A percentile compares a stretch with the other conserved stretches of the same genome.
Evolutionary conservation across 257 asterid genomes (phyloP).

Genomic region (Datura wrightii): DNA sequence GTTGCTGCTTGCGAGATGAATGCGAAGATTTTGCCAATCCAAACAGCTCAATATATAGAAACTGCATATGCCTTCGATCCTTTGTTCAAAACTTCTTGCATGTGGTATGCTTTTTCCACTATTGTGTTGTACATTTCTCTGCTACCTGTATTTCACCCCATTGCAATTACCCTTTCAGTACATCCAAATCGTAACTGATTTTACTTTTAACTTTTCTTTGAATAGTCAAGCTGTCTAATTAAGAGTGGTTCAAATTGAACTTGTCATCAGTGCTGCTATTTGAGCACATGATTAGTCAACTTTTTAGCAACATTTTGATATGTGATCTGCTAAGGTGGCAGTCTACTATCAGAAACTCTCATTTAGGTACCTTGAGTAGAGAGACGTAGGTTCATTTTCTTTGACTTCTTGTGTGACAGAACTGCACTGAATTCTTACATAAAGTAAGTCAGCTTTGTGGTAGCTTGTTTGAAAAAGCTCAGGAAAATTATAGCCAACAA

Average conservation of each 20-base stretch:
- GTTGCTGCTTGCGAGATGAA: conserved; percentile 83
- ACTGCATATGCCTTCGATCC: conserved; percentile 71
- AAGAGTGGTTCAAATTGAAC: conserved; percentile 1
- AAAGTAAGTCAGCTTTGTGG: conserved; percentile 5
- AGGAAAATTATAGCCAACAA: background rate
- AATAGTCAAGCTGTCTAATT: background rate
- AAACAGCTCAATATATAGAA: conserved; percentile 65
- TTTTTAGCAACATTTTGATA: background rate
- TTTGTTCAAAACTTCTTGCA: conserved; percentile 63
- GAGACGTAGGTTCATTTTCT: background rate
- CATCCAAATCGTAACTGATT: background rate
- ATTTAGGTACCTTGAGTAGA: background rate
- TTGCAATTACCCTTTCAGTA: conserved; percentile 9
- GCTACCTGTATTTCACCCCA: background rate
- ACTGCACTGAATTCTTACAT: background rate
- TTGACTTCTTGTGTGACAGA: background rate
- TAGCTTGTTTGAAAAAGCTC: background rate
- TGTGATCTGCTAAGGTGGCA: background rate
- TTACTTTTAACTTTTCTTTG: background rate
- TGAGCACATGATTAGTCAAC: background rate
- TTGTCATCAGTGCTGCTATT: background rate
- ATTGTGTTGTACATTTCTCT: conserved; percentile 11
- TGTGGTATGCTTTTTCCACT: conserved; percentile 52
- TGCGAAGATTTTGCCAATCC: conserved; percentile 72
- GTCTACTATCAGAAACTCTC: background rate